Evolutionary conservation across 2,329 filamentous ascomycete genomes (phyloP).

Genomic region (Aciculosporium take): DNA sequence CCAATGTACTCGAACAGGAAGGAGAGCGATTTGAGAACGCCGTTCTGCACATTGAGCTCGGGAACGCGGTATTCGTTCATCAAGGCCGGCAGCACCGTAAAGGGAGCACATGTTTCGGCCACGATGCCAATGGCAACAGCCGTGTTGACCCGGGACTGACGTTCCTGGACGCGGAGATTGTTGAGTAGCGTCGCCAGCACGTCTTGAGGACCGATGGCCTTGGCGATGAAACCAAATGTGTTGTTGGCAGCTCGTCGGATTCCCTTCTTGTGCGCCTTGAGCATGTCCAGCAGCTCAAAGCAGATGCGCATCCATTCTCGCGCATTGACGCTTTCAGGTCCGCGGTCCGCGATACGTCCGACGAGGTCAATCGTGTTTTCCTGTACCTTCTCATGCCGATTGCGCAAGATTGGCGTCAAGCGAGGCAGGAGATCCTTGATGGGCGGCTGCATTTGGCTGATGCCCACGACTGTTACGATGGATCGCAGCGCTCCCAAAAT

Average conservation of each 20-base stretch:
- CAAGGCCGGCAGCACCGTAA: constrained; percentile 91
- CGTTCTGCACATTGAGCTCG: constrained; percentile 96
- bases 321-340: constrained; percentile 89
- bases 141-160: constrained; percentile 95
- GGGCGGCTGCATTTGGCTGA: constrained; percentile 94
- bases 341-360: constrained; percentile 92
- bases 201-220: constrained; percentile 95
- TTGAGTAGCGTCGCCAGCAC: constrained; percentile 90
- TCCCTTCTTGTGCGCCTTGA: constrained; percentile 99
- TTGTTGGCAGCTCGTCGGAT: constrained; percentile 97
- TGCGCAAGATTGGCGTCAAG: constrained; percentile 92
- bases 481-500: constrained; percentile 89
- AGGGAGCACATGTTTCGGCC: constrained; percentile 93
- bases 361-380: constrained; percentile 98
- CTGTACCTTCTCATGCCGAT: constrained; percentile 97
- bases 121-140: constrained; percentile 98
- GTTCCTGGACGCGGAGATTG: constrained; percentile 92
- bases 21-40: constrained; percentile 88
- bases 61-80: constrained; percentile 99
- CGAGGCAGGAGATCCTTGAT: constrained; percentile 93
- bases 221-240: constrained; percentile 98
- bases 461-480: constrained; percentile 95
- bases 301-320: constrained; percentile 99
- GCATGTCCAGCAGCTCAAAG: constrained; percentile 96
- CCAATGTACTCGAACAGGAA: constrained; percentile 99